Evolutionary conservation across 179 eudicot species (phyloP), one percentile per base, ranked within the genome.

Genomic region (Beta macrorhiza): DNA sequence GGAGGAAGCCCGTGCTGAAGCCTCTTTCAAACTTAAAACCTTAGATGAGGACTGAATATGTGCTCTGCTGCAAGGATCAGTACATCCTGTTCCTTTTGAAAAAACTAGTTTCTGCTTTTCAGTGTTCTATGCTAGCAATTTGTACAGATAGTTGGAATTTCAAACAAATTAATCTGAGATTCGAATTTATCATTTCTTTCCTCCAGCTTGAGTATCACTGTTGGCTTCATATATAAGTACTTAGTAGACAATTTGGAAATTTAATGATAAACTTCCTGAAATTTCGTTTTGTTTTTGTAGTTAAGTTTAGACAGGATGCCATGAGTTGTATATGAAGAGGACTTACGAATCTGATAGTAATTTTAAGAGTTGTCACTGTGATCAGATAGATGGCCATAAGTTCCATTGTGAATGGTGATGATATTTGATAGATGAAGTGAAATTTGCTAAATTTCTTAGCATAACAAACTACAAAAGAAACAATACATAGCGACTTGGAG

Each of bases 1-100:
- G 80, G 96, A 92, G 68, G 98, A 95, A 90, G 97, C 99, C 44
- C 90, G 84, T 25, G 91, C 94, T 51, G 98, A 93, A 88, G 95
- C 93, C 55, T 89, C 94, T 87, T 89, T 89, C 89, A 93, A 82
- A 84, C 87, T 80, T 62, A 83, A 82, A 45, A 75, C 87, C 44
- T 22, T 13, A 58, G 77, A 81, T 62, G 84, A 84, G 16, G 78
- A 83, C 55, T 83, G 70, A 78, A 74, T 20, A 51, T 61, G 58
- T 51, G 53, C 67, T 83, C 62, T 2, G 5, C 71, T 12, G 8
- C 64, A 29, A 59, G 11, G 44, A 42, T 17, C 32, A 49, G 3
- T 19, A n/a, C 25, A 72, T 51, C 32, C 9, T 42, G 5, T 49
- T 44, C 25, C 58, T 67, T 11, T 1, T 22, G 16, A 72, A 22